A percentile compares a stretch with the other conserved stretches of the same genome.
phyloP scores from a whole-genome alignment of 768 basidiomycete genomes.

The Fomitopsis pulvina region DNA sequence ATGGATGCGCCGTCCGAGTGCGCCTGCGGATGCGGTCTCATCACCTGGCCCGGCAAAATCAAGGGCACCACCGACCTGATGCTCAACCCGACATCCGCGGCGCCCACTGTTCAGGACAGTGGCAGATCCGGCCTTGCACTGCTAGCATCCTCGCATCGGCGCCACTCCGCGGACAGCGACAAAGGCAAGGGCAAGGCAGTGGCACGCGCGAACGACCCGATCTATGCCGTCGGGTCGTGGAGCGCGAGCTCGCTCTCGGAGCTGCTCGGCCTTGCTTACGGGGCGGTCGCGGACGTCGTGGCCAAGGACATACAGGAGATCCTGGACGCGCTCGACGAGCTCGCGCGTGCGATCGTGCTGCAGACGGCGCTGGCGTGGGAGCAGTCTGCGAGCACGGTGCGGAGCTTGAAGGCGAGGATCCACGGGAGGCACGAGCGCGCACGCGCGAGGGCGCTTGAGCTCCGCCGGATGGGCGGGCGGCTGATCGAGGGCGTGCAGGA shows the following conservation, averaged over 20 bases:
- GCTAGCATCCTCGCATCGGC: slow-evolving; percentile 9
- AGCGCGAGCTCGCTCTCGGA: slow-evolving; percentile 20
- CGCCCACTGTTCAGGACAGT: slow-evolving; percentile 11
- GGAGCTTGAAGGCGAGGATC: slow-evolving; percentile 16
- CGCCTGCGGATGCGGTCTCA: slow-evolving; percentile 22
- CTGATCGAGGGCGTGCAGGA: slow-evolving; percentile 19
- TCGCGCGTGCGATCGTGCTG: slow-evolving; percentile 16
- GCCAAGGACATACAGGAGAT: slow-evolving; percentile 19
- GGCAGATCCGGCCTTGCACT: slow-evolving; percentile 6
- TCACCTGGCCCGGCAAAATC: slow-evolving; percentile 22
- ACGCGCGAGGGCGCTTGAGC: slow-evolving; percentile 20
- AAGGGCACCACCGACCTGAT: slow-evolving; percentile 18
- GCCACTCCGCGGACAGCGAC: background rate
- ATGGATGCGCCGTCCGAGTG: slow-evolving; percentile 19
- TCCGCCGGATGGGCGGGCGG: slow-evolving; percentile 23
- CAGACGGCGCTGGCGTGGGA: slow-evolving; percentile 13
- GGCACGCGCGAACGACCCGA: slow-evolving; percentile 10
- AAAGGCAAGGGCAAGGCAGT: slow-evolving; percentile 20
- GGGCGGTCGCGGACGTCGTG: slow-evolving; percentile 6
- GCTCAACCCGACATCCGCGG: slow-evolving; percentile 16
- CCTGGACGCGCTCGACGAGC: slow-evolving; percentile 22
- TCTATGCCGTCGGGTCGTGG: slow-evolving; percentile 17
- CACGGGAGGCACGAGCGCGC: slow-evolving; percentile 23
- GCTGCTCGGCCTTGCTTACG: slow-evolving; percentile 15
- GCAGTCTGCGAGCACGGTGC: slow-evolving; percentile 13